phyloP scores from a whole-genome alignment of 2,329 filamentous ascomycete genomes.

The Celoporthe dispersa region DNA sequence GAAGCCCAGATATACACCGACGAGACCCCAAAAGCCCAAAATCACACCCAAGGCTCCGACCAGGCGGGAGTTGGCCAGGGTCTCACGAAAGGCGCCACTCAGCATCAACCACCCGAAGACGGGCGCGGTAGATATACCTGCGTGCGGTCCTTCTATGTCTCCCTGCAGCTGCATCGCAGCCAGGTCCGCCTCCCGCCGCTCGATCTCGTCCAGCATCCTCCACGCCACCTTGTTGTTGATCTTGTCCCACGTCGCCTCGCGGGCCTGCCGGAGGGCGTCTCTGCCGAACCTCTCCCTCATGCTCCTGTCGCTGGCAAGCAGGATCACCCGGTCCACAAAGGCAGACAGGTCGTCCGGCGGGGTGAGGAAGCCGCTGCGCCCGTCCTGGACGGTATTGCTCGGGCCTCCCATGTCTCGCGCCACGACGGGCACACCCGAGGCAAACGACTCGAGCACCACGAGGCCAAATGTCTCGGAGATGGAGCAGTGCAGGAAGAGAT shows the following conservation, averaged over 20 bases:
- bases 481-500: slow-evolving; percentile 74
- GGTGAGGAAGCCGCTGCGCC: slow-evolving; percentile 63
- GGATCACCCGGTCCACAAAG: slow-evolving; percentile 59
- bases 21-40: slow-evolving; percentile 52
- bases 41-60: slow-evolving; percentile 52
- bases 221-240: slow-evolving; percentile 73
- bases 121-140: slow-evolving; percentile 35
- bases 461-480: slow-evolving; percentile 74
- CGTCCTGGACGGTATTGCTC: slow-evolving; percentile 67
- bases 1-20: slow-evolving; percentile 54
- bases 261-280: slow-evolving; percentile 59
- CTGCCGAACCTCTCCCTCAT: slow-evolving; percentile 51
- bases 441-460: slow-evolving; percentile 73
- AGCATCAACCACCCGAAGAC: slow-evolving; percentile 51
- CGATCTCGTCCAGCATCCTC: slow-evolving; percentile 61
- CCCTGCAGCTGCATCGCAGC: slow-evolving; percentile 27
- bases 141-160: background rate
- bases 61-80: slow-evolving; percentile 50
- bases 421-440: slow-evolving; percentile 70
- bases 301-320: slow-evolving; percentile 50
- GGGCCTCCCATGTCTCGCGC: slow-evolving; percentile 72
- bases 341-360: slow-evolving; percentile 60
- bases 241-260: slow-evolving; percentile 71
- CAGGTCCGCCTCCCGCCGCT: slow-evolving; percentile 46
- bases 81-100: slow-evolving; percentile 45